Evolutionary conservation across 768 basidiomycete genomes (phyloP).

Genomic region (Rhodosporidiobolus sp.): DNA sequence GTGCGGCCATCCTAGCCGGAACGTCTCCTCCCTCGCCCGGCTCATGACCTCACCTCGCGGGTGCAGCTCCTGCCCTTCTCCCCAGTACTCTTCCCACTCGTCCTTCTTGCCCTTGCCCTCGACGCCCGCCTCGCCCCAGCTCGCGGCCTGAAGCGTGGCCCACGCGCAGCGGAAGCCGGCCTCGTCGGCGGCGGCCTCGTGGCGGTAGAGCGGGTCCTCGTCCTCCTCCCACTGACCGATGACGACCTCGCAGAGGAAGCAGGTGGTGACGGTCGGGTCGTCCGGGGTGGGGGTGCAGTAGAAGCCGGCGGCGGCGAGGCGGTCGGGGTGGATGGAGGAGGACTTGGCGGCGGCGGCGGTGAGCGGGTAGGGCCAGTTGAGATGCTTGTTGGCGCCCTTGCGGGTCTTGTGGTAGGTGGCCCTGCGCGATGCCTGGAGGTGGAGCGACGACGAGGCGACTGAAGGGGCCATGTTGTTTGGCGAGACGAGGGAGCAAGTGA

Average conservation of each 20-base stretch:
- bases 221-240: slow-evolving; percentile 32
- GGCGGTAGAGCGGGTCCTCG: slow-evolving; percentile 19
- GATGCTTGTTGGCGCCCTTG: slow-evolving; percentile 10
- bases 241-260: slow-evolving; percentile 24
- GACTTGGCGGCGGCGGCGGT: slow-evolving; percentile 12
- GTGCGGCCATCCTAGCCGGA: slow-evolving; percentile 32
- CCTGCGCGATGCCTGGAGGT: slow-evolving; percentile 7
- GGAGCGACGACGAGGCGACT: neutral
- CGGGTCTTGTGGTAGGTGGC: slow-evolving; percentile 30
- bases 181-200: slow-evolving; percentile 20
- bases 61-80: slow-evolving; percentile 5
- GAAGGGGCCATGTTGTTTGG: slow-evolving; percentile 19
- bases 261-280: slow-evolving; percentile 29
- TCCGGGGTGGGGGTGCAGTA: slow-evolving; percentile 19
- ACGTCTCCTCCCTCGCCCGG: slow-evolving; percentile 19
- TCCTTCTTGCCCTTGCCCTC: neutral
- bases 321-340: slow-evolving; percentile 31
- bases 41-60: slow-evolving; percentile 20
- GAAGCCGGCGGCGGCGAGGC: slow-evolving; percentile 28
- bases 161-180: slow-evolving; percentile 8
- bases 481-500: neutral
- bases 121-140: slow-evolving; percentile 10
- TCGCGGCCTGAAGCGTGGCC: neutral
- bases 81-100: slow-evolving; percentile 22
- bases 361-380: slow-evolving; percentile 34